phyloP scores from a whole-genome alignment of 2,329 filamentous ascomycete species.

The Hypoxylon sp. region DNA sequence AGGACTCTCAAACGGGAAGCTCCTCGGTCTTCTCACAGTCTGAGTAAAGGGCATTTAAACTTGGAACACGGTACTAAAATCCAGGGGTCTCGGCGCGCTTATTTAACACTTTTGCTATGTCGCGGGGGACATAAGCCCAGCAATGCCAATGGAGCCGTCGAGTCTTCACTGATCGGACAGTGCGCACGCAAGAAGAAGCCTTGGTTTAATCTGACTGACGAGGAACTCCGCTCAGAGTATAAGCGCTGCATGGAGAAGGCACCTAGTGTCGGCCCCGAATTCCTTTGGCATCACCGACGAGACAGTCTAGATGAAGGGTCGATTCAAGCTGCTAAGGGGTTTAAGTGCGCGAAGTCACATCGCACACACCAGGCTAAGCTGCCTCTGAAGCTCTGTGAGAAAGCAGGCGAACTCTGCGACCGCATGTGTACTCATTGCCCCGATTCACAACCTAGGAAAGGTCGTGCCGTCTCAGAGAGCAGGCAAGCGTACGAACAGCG shows the following conservation, averaged over 20 bases:
- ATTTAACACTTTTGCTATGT: neutral
- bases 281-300: conserved; percentile 16
- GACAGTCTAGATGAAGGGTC: conserved; percentile 28
- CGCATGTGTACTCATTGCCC: conserved; percentile 4
- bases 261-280: neutral
- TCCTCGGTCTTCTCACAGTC: neutral
- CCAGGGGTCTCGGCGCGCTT: too few relatives aligned
- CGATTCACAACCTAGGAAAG: neutral
- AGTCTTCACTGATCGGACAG: neutral
- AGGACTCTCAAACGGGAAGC: neutral
- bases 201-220: neutral
- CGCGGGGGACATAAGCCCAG: neutral
- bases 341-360: neutral
- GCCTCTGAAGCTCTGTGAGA: neutral
- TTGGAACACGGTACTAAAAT: neutral
- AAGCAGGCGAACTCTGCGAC: neutral
- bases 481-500: neutral
- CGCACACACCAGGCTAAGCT: neutral
- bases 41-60: neutral
- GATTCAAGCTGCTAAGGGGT: conserved; percentile 20
- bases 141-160: neutral
- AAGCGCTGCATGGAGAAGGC: conserved; percentile 1
- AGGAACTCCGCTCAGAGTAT: conserved; percentile 6
- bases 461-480: neutral
- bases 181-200: conserved; percentile 13